Evolutionary conservation across 768 basidiomycete genomes (phyloP), one percentile per base, ranked within the genome.

Genomic region (Candolleomyces eurysporus): DNA sequence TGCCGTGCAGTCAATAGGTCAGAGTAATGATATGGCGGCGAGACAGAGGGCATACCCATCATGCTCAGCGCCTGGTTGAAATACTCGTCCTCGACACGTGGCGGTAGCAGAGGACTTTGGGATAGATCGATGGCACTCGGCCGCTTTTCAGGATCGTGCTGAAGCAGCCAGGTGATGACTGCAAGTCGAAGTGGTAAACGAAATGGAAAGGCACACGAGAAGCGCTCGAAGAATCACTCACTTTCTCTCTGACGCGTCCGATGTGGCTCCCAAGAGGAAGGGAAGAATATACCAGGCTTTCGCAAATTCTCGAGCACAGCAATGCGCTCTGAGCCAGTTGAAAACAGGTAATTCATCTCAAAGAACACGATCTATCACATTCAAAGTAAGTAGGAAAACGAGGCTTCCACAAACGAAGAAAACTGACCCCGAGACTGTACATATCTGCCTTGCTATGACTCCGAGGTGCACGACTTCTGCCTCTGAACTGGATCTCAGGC

Each of bases 361-460:
- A 98, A 97, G 74, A 97, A 97, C 14, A 97, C 95, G 65, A 98
- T 88, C 92, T 95, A 63, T 21, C 61, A 4, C 48, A 58, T 6
- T 5, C 36, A 36, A 7, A 7, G 52, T 58, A 21, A 63, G 21
- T 46, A 19, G 31, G 39, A 2, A 58, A 17, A 31, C 16, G 14
- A 16, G 4, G 11, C 19, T 43, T 10, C 21, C 8, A 19, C 10
- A 40, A 48, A 21, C 14, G 58, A 17, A 13, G 16, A 21, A 11
- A 9, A 78, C 87, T 56, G 69, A 94, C 93, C 22, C 95, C 96
- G 10, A 96, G 83, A 71, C 93, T 94, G 70, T 96, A 98, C 83
- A 98, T 89, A 67, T 98, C 96, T 0, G 94, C 95, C 68, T 96
- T 96, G 40, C 79, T 85, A 65, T 93, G 92, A 68, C 92, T 90